A percentile compares a stretch with the other conserved stretches of the same genome.
phyloP scores from a whole-genome alignment of 2,329 filamentous ascomycete species.

The Magnaporthiopsis incrustans region DNA sequence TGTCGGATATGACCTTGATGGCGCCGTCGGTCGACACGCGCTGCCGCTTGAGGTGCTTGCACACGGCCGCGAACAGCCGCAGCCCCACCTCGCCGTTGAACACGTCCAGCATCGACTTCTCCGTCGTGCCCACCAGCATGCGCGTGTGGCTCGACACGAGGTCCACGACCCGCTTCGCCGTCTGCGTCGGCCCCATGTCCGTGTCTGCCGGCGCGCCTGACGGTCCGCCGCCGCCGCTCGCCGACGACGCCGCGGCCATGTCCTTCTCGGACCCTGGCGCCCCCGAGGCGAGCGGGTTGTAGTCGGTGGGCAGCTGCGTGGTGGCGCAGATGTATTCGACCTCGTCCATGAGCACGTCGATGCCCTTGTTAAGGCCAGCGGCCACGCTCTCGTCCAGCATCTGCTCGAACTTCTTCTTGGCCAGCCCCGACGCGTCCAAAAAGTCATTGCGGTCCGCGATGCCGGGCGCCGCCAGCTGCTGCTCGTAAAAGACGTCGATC shows the following conservation, averaged over 20 bases:
- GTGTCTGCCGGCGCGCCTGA: conserved; percentile 20
- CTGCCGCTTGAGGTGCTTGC: conserved; percentile 96
- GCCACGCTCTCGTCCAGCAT: conserved; percentile 97
- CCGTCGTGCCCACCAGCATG: conserved; percentile 90
- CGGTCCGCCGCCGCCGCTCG: conserved; percentile 12
- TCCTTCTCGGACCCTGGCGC: conserved; percentile 8
- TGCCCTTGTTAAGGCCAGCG: conserved; percentile 91
- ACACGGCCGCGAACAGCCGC: conserved; percentile 81
- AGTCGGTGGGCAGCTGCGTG: conserved; percentile 78
- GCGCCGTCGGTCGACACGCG: conserved; percentile 84
- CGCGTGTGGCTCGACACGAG: conserved; percentile 82
- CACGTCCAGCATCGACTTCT: conserved; percentile 96
- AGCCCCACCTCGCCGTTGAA: conserved; percentile 97
- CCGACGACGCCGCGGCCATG: conserved; percentile 15
- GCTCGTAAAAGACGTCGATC: conserved; percentile 97
- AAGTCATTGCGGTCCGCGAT: conserved; percentile 93
- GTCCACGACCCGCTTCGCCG: conserved; percentile 72
- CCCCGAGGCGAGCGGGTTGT: conserved; percentile 56
- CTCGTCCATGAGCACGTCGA: conserved; percentile 97
- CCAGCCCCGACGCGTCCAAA: conserved; percentile 79
- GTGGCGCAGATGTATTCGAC: conserved; percentile 93
- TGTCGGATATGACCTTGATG: conserved; percentile 89
- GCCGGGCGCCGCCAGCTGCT: conserved; percentile 76
- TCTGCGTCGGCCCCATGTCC: conserved; percentile 67
- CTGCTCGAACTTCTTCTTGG: conserved; percentile 98